A percentile compares a stretch with the other conserved stretches of the same genome.
Evolutionary conservation across 306 rosid species (phyloP).

Genomic region (Lathyrus aphaca): DNA sequence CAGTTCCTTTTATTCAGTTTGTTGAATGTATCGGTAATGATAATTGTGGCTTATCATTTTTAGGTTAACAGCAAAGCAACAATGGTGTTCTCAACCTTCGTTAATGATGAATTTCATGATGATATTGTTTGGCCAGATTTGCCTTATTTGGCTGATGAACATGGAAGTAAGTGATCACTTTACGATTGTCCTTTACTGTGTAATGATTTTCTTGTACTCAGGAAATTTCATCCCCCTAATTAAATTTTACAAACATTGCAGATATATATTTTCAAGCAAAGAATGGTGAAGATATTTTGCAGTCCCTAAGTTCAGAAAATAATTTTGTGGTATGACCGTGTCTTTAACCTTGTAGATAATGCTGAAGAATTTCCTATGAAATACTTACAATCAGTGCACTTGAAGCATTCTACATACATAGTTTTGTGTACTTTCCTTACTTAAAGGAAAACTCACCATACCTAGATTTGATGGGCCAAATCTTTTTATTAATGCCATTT

Average conservation of each 20-base stretch:
- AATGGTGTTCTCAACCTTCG: constrained; percentile 72
- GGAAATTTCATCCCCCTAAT: constrained; percentile 36
- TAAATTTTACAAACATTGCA: constrained; percentile 52
- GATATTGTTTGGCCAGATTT: constrained; percentile 90
- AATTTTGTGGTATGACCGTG: constrained; percentile 78
- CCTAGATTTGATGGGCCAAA: background rate
- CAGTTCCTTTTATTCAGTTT: constrained; percentile 26
- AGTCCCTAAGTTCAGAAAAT: constrained; percentile 75
- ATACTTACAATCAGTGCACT: background rate
- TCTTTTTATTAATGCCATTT: constrained; percentile 27
- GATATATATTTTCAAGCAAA: constrained; percentile 92
- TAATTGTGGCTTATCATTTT: constrained; percentile 45
- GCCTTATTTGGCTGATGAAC: constrained; percentile 92
- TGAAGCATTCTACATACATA: constrained; percentile 5
- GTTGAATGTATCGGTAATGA: constrained; percentile 43
- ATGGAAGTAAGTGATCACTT: constrained; percentile 78
- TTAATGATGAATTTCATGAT: constrained; percentile 74
- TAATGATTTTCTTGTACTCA: constrained; percentile 33
- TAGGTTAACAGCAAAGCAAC: constrained; percentile 95
- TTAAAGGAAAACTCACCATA: constrained; percentile 5
- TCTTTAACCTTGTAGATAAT: constrained; percentile 22
- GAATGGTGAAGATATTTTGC: constrained; percentile 68
- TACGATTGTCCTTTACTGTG: constrained; percentile 32
- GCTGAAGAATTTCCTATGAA: constrained; percentile 7
- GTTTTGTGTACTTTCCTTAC: constrained; percentile 1